Percentiles rank a stretch among this genome's conserved stretches.
Evolutionary conservation across 2,329 filamentous ascomycete species (phyloP).

Genomic region (Fusarium pilosicola): DNA sequence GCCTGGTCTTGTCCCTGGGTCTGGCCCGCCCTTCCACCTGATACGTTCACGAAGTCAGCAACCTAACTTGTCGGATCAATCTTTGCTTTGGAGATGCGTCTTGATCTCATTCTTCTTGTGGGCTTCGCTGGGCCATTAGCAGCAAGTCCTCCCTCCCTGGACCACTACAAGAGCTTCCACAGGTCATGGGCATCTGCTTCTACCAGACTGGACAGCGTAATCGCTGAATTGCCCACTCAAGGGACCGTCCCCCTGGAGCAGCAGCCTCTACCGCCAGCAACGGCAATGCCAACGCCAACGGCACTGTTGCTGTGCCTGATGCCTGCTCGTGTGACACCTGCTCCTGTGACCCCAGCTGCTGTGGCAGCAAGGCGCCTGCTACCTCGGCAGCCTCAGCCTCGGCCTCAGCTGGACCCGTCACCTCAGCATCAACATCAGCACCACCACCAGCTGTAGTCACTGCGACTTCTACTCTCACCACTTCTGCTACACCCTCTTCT

Average conservation of each 20-base stretch:
- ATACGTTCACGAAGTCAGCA: not conserved
- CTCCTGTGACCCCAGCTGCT: not conserved
- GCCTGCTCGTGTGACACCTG: not conserved
- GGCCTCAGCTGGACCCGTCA: not conserved
- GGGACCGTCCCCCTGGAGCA: not conserved
- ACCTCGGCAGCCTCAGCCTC: not conserved
- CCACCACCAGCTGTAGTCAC: not conserved
- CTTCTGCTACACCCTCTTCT: not conserved
- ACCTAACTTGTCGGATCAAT: not conserved
- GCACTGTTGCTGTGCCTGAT: not conserved
- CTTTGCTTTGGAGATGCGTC: conserved; percentile 5
- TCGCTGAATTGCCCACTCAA: not conserved
- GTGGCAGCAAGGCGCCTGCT: not conserved
- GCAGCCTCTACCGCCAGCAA: not conserved
- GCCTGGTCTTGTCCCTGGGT: not conserved
- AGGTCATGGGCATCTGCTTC: conserved; percentile 5
- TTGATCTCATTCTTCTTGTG: conserved; percentile 5
- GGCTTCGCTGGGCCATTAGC: conserved; percentile 7
- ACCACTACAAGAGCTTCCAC: not conserved
- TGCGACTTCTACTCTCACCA: not conserved
- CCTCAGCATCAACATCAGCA: not conserved
- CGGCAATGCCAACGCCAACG: too few relatives aligned
- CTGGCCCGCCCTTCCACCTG: not conserved
- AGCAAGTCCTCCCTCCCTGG: not conserved
- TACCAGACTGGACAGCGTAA: conserved; percentile 6